A percentile compares a stretch with the other conserved stretches of the same genome.
Evolutionary conservation across 108 stramenopile genomes (phyloP).

Genomic region (Cyclotella choctawhatcheeana): DNA sequence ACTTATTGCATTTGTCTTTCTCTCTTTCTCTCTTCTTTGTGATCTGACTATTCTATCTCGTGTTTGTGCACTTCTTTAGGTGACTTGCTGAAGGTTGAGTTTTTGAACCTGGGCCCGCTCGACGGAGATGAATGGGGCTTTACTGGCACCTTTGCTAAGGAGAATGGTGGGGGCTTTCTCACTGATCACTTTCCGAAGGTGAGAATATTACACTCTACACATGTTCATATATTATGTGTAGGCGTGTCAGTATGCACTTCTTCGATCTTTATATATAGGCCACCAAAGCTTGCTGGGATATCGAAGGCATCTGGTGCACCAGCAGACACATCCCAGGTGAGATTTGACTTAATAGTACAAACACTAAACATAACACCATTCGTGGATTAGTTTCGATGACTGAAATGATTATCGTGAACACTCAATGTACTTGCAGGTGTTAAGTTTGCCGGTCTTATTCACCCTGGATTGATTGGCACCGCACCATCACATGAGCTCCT

Average conservation of each 20-base stretch:
- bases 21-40: neutral
- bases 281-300: constrained; percentile 72
- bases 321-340: constrained; percentile 62
- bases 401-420: neutral
- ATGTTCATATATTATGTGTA: neutral
- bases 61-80: too few species aligned
- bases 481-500: constrained; percentile 64
- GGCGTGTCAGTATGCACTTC: neutral
- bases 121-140: constrained; percentile 77
- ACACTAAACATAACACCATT: neutral
- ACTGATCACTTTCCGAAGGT: constrained; percentile 70
- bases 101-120: constrained; percentile 63
- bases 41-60: too few species aligned
- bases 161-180: constrained; percentile 75
- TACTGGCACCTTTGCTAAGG: constrained; percentile 72
- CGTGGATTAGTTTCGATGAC: neutral
- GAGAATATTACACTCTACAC: neutral
- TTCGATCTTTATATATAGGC: neutral
- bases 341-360: neutral
- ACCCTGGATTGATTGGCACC: constrained; percentile 74
- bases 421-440: constrained; percentile 7
- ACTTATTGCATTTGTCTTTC: neutral
- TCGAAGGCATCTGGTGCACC: constrained; percentile 70
- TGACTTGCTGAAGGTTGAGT: constrained; percentile 71
- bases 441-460: constrained; percentile 59